Conservation (phyloP, 2,329 filamentous ascomycete species). For the Penicillium sp. region DNA sequence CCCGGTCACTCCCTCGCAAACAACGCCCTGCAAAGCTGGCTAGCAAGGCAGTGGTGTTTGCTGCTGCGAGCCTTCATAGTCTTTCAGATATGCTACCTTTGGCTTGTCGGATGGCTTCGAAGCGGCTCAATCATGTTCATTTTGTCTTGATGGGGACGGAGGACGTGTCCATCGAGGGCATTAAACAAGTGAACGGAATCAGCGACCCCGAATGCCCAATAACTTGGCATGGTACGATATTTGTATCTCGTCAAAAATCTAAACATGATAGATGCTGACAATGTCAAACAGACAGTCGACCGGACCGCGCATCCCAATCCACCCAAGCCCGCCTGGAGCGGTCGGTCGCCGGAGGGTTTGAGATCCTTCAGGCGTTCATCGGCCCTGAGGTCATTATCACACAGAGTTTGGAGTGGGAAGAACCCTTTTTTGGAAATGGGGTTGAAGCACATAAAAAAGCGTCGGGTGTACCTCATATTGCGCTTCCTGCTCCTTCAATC, state of each 20-base stretch:
- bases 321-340: conserved; percentile 70
- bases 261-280: conserved; percentile 11
- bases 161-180: conserved; percentile 67
- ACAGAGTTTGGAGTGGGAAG: conserved; percentile 69
- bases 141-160: conserved; percentile 77
- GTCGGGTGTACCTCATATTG: conserved; percentile 67
- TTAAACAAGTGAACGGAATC: conserved; percentile 80
- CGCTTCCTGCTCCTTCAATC: conserved; percentile 67
- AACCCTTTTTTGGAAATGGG: conserved; percentile 67
- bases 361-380: conserved; percentile 72
- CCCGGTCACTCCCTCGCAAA: conserved; percentile 61
- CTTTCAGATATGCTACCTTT: conserved; percentile 74
- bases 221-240: conserved; percentile 58
- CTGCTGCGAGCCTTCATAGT: conserved; percentile 73
- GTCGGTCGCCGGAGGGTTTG: conserved; percentile 66
- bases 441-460: conserved; percentile 59
- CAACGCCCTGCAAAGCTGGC: conserved; percentile 61
- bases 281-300: conserved; percentile 64
- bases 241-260: conserved; percentile 52
- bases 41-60: conserved; percentile 71
- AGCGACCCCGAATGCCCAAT: conserved; percentile 67
- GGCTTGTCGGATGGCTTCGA: conserved; percentile 80
- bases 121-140: conserved; percentile 75
- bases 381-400: conserved; percentile 76
- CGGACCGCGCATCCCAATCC: conserved; percentile 72